Conservation (phyloP, 371 early-diverging fungal species). For the Circinella umbellata region DNA sequence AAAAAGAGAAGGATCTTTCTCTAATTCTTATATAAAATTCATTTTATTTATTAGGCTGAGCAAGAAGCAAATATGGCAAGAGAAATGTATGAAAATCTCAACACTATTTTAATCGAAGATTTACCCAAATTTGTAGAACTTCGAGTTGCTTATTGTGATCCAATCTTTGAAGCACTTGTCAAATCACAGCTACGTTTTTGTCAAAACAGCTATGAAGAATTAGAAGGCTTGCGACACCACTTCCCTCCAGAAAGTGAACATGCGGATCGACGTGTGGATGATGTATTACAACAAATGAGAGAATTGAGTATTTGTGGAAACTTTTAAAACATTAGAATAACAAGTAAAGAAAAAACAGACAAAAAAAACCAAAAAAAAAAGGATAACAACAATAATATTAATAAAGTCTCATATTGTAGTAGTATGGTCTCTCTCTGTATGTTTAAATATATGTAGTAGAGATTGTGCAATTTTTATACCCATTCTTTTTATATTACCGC, state of each 20-base stretch:
- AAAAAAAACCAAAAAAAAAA: too few species aligned
- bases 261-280: constrained; percentile 73
- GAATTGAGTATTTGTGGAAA: constrained; percentile 88
- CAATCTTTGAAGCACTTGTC: constrained; percentile 93
- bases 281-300: constrained; percentile 87
- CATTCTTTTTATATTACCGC: too few species aligned
- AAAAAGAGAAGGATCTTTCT: neutral
- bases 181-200: constrained; percentile 88
- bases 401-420: too few species aligned
- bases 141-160: constrained; percentile 85
- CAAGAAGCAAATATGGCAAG: constrained; percentile 77
- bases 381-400: neutral
- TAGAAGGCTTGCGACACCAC: constrained; percentile 57
- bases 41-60: constrained; percentile 60
- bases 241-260: constrained; percentile 61
- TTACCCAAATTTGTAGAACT: constrained; percentile 90
- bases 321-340: constrained; percentile 27
- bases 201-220: constrained; percentile 73
- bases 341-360: too few species aligned
- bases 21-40: neutral
- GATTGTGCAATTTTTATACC: too few species aligned
- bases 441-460: too few species aligned
- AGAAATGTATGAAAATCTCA: constrained; percentile 82
- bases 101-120: constrained; percentile 80
- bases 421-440: too few species aligned